Evolutionary conservation across 768 basidiomycete species (phyloP), one percentile per base, ranked within the genome.

Genomic region (Amanita muscaria): DNA sequence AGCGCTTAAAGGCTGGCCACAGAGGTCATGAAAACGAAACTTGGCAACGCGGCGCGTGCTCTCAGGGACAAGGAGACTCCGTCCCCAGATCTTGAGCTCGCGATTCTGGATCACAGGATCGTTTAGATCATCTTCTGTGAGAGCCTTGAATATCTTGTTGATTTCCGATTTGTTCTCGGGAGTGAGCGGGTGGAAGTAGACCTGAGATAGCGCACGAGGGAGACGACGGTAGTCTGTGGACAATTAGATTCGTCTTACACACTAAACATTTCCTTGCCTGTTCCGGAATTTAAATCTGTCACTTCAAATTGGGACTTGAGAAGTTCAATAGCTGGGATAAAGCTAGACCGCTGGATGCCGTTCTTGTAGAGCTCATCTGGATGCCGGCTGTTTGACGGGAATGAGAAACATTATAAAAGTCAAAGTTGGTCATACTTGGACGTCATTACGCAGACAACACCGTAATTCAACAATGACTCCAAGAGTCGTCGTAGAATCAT

Each of bases 321-420:
- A 22, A 98, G 73, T 38, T 97, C 88, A 48, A 99, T 98, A 21
- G 91, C 83, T 8, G 96, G 96, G 36, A 97, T 58, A 65, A 99
- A 99, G 56, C 90, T 93, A 3, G 84, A 77, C 3, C 96, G 78
- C 60, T 99, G 96, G 33, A 99, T 96, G 0, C 96, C 96, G 51
- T 98, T 98, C 76, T 94, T 93, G 71, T 99, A 99, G 1, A 99
- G 72, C 23, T 97, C 89, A 55, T 97, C 86, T 2, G 96, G 96
- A 59, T 96, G 91, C 48, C 96, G 96, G 65, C 94, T 99, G 25
- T 16, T n/a, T 9, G 53, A 31, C 25, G 37, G 21, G 15, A 38
- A n/a, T 31, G 29, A 29, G 9, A 39, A 16, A 14, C 11, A 9
- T n/a, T 10, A 38, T 10, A 8, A 23, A 16, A 46, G 32, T 47